A percentile compares a stretch with the other conserved stretches of the same genome.
Conservation (phyloP, 2,329 filamentous ascomycete species). For the Cladosporium sp. region DNA sequence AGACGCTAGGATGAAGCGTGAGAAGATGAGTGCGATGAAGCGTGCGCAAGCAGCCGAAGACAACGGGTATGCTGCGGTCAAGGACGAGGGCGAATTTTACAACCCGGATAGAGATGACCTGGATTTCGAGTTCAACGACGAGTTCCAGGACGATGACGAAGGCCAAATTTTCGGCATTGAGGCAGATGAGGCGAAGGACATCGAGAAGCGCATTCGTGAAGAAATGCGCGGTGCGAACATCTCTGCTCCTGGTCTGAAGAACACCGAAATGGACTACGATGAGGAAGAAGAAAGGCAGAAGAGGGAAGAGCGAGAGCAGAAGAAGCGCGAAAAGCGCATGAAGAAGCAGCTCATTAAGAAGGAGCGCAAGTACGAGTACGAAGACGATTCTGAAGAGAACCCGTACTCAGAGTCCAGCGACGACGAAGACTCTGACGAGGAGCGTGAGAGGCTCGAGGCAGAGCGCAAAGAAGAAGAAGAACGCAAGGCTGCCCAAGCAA, state of each 20-base stretch:
- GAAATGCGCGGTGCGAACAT: constrained; percentile 85
- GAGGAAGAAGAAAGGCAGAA: constrained; percentile 62
- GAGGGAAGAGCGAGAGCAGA: constrained; percentile 64
- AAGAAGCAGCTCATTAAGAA: constrained; percentile 78
- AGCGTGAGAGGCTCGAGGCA: constrained; percentile 56
- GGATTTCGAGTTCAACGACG: constrained; percentile 61
- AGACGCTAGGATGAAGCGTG: constrained; percentile 17
- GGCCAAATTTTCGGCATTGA: constrained; percentile 73
- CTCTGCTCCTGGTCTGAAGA: constrained; percentile 55
- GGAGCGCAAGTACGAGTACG: constrained; percentile 83
- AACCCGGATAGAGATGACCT: constrained; percentile 60
- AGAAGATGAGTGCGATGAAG: constrained; percentile 51
- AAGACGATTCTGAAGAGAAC: constrained; percentile 57
- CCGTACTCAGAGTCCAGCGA: constrained; percentile 44
- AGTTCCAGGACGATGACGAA: constrained; percentile 86
- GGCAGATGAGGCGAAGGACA: constrained; percentile 63
- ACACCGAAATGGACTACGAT: constrained; percentile 48
- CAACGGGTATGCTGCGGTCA: constrained; percentile 28
- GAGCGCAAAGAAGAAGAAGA: constrained; percentile 52
- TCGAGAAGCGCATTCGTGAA: constrained; percentile 61
- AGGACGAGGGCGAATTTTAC: constrained; percentile 39
- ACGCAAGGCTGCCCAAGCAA: constrained; percentile 45
- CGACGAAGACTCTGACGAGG: constrained; percentile 60
- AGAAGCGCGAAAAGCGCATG: constrained; percentile 68
- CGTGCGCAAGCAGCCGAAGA: constrained; percentile 41